Base-by-base conservation (phyloP, 768 basidiomycete species). In the Naganishia vaughanmartiniae region DNA sequence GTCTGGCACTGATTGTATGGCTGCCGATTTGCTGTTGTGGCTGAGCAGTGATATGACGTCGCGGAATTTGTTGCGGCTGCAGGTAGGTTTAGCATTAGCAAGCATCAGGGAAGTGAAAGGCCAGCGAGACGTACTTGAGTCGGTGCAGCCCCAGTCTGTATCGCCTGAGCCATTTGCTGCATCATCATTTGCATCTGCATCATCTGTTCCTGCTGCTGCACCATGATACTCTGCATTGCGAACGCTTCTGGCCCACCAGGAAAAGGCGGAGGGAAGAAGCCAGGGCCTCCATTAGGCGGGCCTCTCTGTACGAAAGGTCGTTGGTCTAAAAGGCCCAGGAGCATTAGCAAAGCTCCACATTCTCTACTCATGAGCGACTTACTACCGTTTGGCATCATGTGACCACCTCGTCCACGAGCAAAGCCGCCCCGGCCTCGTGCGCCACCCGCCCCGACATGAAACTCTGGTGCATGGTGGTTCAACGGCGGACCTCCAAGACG, bases 171-270 rank as follows among this genome's bases (percentile, higher is more conserved):
- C 82, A 81, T 79, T 60, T 79, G 76, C 48, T 75, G 90, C 86
- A 92, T 89, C 42, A 87, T 88, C 34, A 87, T 85, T 51, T 90
- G 90, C 88, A 95, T 90, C 82, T 93, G 92, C 67, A 90, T 88
- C 93, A 94, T 93, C 76, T 94, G 85, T 31, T 91, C 89, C 90
- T 92, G 91, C 79, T 93, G 89, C 80, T 86, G 90, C 86, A 90
- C 88, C 87, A 93, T 88, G 86, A 93, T 89, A 78, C 92, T 92
- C 81, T 93, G 92, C 74, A 94, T 81, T 81, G 89, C 83, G 68
- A 83, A 84, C 86, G 89, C 88, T 78, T 91, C 88, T 86, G 89
- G 86, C 39, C 46, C 56, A 5, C 71, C 55, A 36, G 42, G 60
- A 42, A 63, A 63, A 15, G 60, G 36, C 17, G 60, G 60, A 28